A percentile compares a stretch with the other conserved stretches of the same genome.
phyloP scores from a whole-genome alignment of 306 rosid genomes.

The Cucumis cinereus region DNA sequence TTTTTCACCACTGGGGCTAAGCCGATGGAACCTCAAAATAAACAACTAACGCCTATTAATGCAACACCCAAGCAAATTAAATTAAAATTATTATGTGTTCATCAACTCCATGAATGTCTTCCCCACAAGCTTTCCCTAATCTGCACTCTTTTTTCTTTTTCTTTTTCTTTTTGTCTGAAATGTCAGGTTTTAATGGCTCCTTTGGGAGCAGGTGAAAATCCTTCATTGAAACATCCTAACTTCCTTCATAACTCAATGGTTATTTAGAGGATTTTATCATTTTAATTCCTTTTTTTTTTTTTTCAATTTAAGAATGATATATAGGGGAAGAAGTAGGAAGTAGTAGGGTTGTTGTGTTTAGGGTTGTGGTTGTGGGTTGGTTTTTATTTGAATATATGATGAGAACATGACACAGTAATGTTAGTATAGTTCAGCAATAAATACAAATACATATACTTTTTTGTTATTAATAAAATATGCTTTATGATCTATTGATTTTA shows the following conservation, averaged over 20 bases:
- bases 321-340: no score
- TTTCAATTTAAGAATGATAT: no score
- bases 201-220: neutral
- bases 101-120: constrained; percentile 8
- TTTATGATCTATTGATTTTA: no score
- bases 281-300: neutral
- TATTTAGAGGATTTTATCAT: neutral
- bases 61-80: neutral
- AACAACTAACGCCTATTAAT: neutral
- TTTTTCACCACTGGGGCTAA: neutral
- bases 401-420: no score
- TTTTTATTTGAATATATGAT: no score
- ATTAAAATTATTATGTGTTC: neutral
- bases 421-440: no score
- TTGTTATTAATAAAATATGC: no score
- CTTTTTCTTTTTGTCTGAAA: neutral
- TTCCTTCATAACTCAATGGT: constrained; percentile 1
- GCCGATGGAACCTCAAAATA: neutral
- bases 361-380: no score
- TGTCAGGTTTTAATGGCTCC: constrained; percentile 9
- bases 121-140: neutral
- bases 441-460: no score
- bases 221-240: neutral
- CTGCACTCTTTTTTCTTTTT: neutral
- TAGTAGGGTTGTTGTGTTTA: no score